These are phyloP conservation scores for Oryza glumipatula DNA, from an alignment of 176 grass and related monocot genomes.

Conservation along the genomic window DNA sequence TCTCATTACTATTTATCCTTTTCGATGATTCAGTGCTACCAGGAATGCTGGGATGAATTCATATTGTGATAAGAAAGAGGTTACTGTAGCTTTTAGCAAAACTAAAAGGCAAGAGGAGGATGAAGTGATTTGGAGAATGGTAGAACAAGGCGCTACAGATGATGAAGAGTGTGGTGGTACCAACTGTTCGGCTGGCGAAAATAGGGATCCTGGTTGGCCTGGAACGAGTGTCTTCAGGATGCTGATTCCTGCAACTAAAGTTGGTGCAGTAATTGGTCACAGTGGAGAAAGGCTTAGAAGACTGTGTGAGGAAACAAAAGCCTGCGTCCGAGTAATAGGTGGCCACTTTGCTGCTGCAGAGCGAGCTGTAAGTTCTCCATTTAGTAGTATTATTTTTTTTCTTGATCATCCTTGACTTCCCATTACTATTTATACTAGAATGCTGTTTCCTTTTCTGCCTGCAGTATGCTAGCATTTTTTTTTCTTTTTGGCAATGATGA, in stretches of 20 bases:
- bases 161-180: constrained; percentile 30
- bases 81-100: constrained; percentile 20
- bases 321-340: constrained; percentile 44
- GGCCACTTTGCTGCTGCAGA: constrained; percentile 44
- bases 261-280: constrained; percentile 38
- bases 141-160: neutral
- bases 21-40: constrained; percentile 42
- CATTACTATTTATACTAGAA: neutral
- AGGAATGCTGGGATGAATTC: constrained; percentile 30
- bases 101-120: neutral
- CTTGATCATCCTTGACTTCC: neutral
- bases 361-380: constrained; percentile 45
- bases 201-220: constrained; percentile 57
- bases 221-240: constrained; percentile 55
- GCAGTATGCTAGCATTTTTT: neutral
- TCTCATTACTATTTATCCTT: neutral
- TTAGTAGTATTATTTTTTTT: constrained; percentile 25
- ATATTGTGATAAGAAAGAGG: constrained; percentile 9
- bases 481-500: neutral
- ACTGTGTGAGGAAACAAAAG: constrained; percentile 51
- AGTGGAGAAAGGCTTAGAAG: constrained; percentile 53
- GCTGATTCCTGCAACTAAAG: constrained; percentile 44
- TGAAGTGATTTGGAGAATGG: constrained; percentile 1
- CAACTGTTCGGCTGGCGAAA: constrained; percentile 23
- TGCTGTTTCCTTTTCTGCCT: neutral